These are phyloP conservation scores for Vigna trinervia DNA, from an alignment of 306 rosid genomes.

Conservation along the genomic window DNA sequence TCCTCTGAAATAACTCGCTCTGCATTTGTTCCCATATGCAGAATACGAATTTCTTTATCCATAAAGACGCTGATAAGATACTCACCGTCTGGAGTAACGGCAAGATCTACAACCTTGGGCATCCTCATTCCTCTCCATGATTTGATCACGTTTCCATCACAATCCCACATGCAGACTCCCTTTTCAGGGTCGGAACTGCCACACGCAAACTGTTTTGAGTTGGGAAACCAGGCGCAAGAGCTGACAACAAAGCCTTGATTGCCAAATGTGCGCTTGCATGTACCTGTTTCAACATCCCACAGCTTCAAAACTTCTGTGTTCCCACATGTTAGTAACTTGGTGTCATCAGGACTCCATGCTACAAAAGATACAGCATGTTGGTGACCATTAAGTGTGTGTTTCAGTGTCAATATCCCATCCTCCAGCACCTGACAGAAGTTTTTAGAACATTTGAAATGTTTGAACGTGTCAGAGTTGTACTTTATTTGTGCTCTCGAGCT, in stretches of 20 bases:
- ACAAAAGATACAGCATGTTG: constrained; percentile 78
- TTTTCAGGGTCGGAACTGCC: constrained; percentile 86
- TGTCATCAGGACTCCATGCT: constrained; percentile 97
- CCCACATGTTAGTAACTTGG: constrained; percentile 90
- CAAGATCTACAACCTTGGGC: constrained; percentile 87
- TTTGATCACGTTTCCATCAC: constrained; percentile 81
- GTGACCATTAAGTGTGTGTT: constrained; percentile 77
- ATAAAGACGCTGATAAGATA: constrained; percentile 78
- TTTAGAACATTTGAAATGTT: constrained; percentile 1
- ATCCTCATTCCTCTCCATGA: constrained; percentile 89
- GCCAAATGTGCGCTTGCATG: constrained; percentile 88
- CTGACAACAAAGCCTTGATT: constrained; percentile 79
- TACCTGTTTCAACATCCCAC: constrained; percentile 95
- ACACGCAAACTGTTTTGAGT: constrained; percentile 82
- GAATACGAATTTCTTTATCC: constrained; percentile 77
- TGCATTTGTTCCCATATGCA: constrained; percentile 63
- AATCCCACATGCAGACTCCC: constrained; percentile 93
- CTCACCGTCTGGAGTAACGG: constrained; percentile 86
- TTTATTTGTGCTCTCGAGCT: not conserved
- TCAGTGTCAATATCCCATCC: constrained; percentile 64
- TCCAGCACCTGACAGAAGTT: constrained; percentile 68
- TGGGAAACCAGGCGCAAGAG: constrained; percentile 98
- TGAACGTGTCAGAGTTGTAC: not conserved
- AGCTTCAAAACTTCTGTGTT: constrained; percentile 86
- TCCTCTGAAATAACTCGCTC: constrained; percentile 76